Evolutionary conservation across 2,329 filamentous ascomycete species (phyloP).

Genomic region (Sclerotinia sclerotiorum): DNA sequence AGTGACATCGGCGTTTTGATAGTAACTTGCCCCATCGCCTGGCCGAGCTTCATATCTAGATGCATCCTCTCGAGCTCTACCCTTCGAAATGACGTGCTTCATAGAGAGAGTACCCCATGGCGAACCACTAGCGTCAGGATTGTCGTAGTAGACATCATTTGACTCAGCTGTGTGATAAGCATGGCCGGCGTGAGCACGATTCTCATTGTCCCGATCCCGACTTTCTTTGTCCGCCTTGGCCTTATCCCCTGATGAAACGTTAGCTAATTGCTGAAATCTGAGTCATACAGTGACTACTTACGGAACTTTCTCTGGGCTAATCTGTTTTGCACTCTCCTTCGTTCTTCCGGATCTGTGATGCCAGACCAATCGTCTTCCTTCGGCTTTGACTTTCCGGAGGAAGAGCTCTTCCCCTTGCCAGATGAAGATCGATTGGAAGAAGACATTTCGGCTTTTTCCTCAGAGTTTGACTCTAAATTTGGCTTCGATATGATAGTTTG

Average conservation of each 20-base stretch:
- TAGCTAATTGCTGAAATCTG: conserved; percentile 11
- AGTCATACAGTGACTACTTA: conserved; percentile 47
- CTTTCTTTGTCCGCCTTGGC: conserved; percentile 66
- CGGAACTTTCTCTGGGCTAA: conserved; percentile 75
- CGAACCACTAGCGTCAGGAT: conserved; percentile 58
- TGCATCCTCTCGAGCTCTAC: conserved; percentile 47
- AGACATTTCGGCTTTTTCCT: conserved; percentile 38
- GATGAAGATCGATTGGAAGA: conserved; percentile 37
- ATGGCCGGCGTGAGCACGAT: conserved; percentile 62
- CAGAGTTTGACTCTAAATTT: conserved; percentile 29
- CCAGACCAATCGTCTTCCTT: conserved; percentile 65
- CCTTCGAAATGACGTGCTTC: conserved; percentile 49
- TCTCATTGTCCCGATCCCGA: conserved; percentile 60
- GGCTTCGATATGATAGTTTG: conserved; percentile 26
- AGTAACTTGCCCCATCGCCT: conserved; percentile 33
- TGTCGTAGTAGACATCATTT: conserved; percentile 53
- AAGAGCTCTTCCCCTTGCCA: conserved; percentile 31
- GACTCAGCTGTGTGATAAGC: conserved; percentile 62
- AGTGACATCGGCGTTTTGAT: conserved; percentile 26
- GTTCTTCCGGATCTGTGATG: conserved; percentile 67
- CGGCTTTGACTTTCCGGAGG: conserved; percentile 42
- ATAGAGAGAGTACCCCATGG: conserved; percentile 72
- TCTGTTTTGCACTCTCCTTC: conserved; percentile 73
- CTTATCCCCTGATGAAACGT: conserved; percentile 61
- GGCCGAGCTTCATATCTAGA: conserved; percentile 43